Base-by-base conservation (phyloP, 768 basidiomycete species). In the Rubroboletus satanas region DNA sequence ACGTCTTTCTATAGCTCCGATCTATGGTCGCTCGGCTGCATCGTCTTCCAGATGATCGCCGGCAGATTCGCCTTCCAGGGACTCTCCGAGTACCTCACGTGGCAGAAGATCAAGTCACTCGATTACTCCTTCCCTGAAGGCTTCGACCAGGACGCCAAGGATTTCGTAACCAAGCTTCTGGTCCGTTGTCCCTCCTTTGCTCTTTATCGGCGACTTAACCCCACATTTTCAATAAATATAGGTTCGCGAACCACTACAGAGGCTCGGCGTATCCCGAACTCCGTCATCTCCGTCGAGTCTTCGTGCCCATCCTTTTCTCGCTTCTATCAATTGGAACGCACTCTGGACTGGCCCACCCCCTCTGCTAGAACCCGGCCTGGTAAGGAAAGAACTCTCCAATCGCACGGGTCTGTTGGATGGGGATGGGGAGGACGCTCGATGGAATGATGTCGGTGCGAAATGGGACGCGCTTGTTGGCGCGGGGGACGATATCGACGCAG, bases 21-120 rank as follows among this genome's bases (percentile, higher is more conserved):
- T 71, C 78, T 93, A 10, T 99, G 96, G 96, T 91, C 94, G 5
- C 78, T 97, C 26, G 97, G 94, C 2, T 98, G 96, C 71, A 87
- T 98, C 42, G 72, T 98, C 21, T 98, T 84, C 72, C 95, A 98
- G 70, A 87, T 98, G 79, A 85, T 98, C 49, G 83, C 88, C 12
- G 96, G 95, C 37, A 83, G 83, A 39, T 95, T 95, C 61, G 90
- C 94, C 2, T 99, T 99, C 75, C 83, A 90, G 58, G 94, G 88
- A 5, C 77, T 85, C 7, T 93, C 94, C 0, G 93, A 98, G 56
- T 98, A 95, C 66, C 82, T 97, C 55, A 97, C 90, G 32, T 95
- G 93, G 82, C 88, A 97, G 66, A 93, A 93, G 74, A 91, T 98
- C 73, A 89, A 94, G 72, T 79, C 83, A 43, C 76, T 90, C 45